Evolutionary conservation across 768 basidiomycete species (phyloP).

Genomic region (Mycena capillaripes): DNA sequence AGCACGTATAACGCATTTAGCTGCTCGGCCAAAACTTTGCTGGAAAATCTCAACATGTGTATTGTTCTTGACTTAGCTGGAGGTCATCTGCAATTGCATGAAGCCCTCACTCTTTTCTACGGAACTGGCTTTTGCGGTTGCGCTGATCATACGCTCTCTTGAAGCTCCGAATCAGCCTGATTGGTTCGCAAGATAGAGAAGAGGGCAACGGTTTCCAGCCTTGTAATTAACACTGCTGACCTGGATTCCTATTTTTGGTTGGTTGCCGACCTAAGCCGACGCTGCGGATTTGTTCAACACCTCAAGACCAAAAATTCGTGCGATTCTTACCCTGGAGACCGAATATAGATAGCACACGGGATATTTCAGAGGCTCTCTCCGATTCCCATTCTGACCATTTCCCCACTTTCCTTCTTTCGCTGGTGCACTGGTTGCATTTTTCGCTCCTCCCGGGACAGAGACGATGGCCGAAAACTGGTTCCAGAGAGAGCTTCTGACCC

Average conservation of each 20-base stretch:
- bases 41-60: too few relatives aligned
- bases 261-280: not conserved
- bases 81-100: too few relatives aligned
- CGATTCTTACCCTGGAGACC: slow-evolving; percentile 1
- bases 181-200: not conserved
- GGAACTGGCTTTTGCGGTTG: too few relatives aligned
- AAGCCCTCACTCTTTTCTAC: too few relatives aligned
- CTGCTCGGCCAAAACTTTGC: too few relatives aligned
- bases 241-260: too few relatives aligned
- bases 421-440: slow-evolving; percentile 25
- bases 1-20: too few relatives aligned
- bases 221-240: too few relatives aligned
- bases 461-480: slow-evolving; percentile 82
- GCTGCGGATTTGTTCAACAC: not conserved
- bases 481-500: slow-evolving; percentile 74
- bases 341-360: not conserved
- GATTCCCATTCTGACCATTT: not conserved
- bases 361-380: not conserved
- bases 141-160: too few relatives aligned
- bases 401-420: slow-evolving; percentile 3
- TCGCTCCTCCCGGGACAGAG: not conserved
- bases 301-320: not conserved
- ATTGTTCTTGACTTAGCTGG: too few relatives aligned
- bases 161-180: not conserved
- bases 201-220: not conserved